Conservation (phyloP, 2,329 filamentous ascomycete genomes). For the Sphaerulina vaccinii region DNA sequence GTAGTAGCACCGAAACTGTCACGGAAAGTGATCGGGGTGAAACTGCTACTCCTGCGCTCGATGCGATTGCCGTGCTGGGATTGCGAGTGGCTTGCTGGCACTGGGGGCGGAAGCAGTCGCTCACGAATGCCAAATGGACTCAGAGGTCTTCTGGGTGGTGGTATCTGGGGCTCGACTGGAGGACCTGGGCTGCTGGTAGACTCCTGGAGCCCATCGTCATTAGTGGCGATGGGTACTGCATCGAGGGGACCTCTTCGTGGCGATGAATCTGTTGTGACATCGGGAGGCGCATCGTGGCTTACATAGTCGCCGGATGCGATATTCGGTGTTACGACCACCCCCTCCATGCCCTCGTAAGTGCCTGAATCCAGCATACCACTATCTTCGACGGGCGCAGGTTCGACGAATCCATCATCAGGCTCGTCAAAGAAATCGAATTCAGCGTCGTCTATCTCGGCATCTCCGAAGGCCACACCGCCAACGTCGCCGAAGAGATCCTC, state of each 20-base stretch:
- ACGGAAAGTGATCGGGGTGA: constrained; percentile 54
- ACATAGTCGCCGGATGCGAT: background rate
- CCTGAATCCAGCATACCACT: background rate
- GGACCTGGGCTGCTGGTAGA: background rate
- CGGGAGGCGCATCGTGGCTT: background rate
- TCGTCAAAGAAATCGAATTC: constrained; percentile 85
- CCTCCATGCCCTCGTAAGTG: background rate
- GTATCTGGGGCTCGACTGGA: background rate
- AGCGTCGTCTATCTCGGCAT: constrained; percentile 59
- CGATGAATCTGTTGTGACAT: background rate
- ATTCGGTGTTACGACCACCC: background rate
- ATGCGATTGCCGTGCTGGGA: background rate
- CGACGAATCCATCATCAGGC: constrained; percentile 39
- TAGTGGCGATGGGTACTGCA: background rate
- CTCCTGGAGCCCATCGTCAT: background rate
- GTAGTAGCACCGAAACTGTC: constrained; percentile 31
- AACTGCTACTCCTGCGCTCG: constrained; percentile 44
- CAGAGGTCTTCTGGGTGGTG: constrained; percentile 11
- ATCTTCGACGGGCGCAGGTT: background rate
- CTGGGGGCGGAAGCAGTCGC: constrained; percentile 48
- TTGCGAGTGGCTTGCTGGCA: constrained; percentile 30
- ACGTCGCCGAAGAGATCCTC: constrained; percentile 69
- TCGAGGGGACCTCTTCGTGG: background rate
- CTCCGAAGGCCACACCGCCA: constrained; percentile 26
- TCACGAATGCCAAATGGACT: constrained; percentile 46